Percentiles rank a stretch among this genome's conserved stretches.
Evolutionary conservation across 1,284 basidiomycete genomes (phyloP).

Genomic region (Sporisorium reilianum): DNA sequence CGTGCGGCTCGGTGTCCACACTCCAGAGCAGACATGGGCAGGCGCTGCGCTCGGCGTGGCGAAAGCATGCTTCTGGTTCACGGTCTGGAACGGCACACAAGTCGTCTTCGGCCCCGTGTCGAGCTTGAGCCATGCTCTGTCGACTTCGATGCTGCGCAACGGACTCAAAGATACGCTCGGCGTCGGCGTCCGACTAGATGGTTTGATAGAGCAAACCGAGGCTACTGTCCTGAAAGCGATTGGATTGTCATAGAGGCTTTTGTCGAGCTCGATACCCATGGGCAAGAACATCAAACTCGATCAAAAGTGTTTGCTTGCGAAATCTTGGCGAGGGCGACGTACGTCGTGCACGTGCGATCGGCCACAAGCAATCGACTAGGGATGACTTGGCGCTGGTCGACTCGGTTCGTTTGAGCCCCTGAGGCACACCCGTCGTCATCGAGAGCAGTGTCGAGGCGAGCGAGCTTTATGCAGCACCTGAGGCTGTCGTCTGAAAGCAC

Average conservation of each 20-base stretch:
- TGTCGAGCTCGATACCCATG: slow-evolving; percentile 1
- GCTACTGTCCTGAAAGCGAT: slow-evolving; percentile 6
- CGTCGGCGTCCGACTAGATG: slow-evolving; percentile 24
- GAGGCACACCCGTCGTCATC: too few species aligned
- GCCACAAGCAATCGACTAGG: too few species aligned
- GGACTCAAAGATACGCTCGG: slow-evolving; percentile 27
- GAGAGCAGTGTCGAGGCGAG: too few species aligned
- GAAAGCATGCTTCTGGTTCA: slow-evolving; percentile 48
- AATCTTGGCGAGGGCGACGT: too few species aligned
- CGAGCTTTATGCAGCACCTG: too few species aligned
- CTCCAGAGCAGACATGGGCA: slow-evolving; percentile 37
- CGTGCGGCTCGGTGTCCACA: slow-evolving; percentile 51
- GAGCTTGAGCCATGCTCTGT: not conserved
- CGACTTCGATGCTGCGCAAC: slow-evolving; percentile 1
- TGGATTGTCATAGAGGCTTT: not conserved
- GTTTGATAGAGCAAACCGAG: slow-evolving; percentile 23
- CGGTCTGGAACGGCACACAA: slow-evolving; percentile 40
- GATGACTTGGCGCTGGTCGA: not conserved
- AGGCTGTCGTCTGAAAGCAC: too few species aligned
- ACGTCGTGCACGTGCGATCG: too few species aligned
- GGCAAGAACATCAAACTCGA: not conserved
- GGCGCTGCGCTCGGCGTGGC: slow-evolving; percentile 42
- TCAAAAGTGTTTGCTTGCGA: not conserved
- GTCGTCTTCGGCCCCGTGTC: slow-evolving; percentile 8
- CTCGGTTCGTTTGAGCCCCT: too few species aligned